Evolutionary conservation across 805 yeast species (phyloP).

Genomic region (Wickerhamomyces alni): DNA sequence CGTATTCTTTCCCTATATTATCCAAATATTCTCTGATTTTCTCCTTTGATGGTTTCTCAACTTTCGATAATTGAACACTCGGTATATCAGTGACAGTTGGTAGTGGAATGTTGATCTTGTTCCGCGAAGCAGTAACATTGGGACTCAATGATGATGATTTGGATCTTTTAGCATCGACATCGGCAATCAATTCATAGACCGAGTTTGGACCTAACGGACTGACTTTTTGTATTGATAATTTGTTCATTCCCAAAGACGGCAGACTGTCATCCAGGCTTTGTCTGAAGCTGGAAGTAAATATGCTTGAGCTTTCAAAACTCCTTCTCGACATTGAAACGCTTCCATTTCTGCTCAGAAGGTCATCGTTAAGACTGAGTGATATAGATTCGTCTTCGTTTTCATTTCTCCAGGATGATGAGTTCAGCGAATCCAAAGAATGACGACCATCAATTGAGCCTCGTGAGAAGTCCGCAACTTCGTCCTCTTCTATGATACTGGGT

Average conservation of each 20-base stretch:
- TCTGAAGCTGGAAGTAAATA: slow-evolving; percentile 22
- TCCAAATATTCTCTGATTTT: slow-evolving; percentile 39
- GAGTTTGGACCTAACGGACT: slow-evolving; percentile 70
- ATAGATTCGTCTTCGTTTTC: slow-evolving; percentile 11
- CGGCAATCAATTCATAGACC: slow-evolving; percentile 68
- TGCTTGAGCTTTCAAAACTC: slow-evolving; percentile 27
- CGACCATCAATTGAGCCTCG: neutral
- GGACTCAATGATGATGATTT: slow-evolving; percentile 20
- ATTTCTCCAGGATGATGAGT: slow-evolving; percentile 7
- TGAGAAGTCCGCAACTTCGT: neutral
- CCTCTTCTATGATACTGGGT: neutral
- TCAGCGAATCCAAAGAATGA: slow-evolving; percentile 8
- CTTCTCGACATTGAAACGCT: slow-evolving; percentile 20
- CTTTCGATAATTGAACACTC: slow-evolving; percentile 57
- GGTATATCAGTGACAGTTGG: slow-evolving; percentile 88
- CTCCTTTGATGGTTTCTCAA: slow-evolving; percentile 38
- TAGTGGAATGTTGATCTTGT: slow-evolving; percentile 43
- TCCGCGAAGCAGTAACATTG: slow-evolving; percentile 25
- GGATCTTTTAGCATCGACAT: slow-evolving; percentile 39
- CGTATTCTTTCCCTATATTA: slow-evolving; percentile 39
- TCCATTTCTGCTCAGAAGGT: slow-evolving; percentile 23
- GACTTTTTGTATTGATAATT: slow-evolving; percentile 31
- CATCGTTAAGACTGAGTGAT: slow-evolving; percentile 27
- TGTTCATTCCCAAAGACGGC: slow-evolving; percentile 34
- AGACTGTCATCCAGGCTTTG: slow-evolving; percentile 30